Base-by-base conservation (phyloP, 2,329 filamentous ascomycete genomes). In the Purpureocillium takamizusanense region DNA sequence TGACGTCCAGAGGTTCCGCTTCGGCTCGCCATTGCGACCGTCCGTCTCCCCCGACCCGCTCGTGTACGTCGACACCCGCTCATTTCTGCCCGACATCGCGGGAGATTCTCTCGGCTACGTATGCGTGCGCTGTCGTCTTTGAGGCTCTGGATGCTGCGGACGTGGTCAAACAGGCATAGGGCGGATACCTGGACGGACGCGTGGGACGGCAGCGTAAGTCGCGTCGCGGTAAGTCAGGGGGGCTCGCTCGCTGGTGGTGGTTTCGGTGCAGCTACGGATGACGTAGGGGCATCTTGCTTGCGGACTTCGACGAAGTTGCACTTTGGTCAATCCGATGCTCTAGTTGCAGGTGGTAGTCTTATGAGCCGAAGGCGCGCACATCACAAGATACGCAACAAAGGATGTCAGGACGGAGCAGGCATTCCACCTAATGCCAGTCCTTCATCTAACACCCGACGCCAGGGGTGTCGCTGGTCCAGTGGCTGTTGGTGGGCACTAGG, bases 1-100 rank as follows among this genome's bases (percentile, higher is more conserved):
- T 33, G 86, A 88, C 44, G 84, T 89, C 90, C 90, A 95, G 62
- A 95, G 81, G 57, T 94, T 86, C 63, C 86, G 86, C 66, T 86
- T 89, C 46, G 82, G 81, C 51, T 84, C 81, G 61, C 69, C 74
- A 65, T 76, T 74, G 47, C 72, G 73, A 51, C 65, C 65, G 35
- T 77, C 76, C 41, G 69, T 67, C n/a, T 63, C 60, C 43, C 70
- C 70, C 47, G 68, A 78, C 47, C 63, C 72, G 50, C 64, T 65
- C 44, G 73, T 80, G 63, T 73, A 76, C 53, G 67, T 77, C 42
- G 75, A 78, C 55, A 69, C 66, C 50, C 74, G 67, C 55, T 77
- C 76, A 44, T 65, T 60, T 54, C 66, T 72, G 50, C 62, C 59
- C 51, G 70, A 65, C 70, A 75, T 76, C 56, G 48, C 40, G 21